Conservation (phyloP, 306 rosid genomes). For the Prunus padus region DNA sequence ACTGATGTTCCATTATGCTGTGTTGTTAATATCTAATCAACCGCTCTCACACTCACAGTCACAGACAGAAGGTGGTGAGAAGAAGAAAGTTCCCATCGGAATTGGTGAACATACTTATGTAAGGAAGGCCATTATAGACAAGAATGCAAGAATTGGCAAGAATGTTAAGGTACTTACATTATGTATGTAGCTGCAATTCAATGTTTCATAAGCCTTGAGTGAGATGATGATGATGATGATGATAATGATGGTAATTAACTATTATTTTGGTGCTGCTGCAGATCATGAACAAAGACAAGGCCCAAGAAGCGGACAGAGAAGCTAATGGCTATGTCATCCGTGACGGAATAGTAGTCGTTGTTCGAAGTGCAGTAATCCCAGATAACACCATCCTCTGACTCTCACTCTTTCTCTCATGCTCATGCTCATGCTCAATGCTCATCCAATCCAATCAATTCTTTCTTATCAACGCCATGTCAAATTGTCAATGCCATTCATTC, state of each 20-base stretch:
- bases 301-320: slow-evolving; percentile 33
- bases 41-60: background rate
- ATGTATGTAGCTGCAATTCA: background rate
- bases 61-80: slow-evolving; percentile 15
- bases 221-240: background rate
- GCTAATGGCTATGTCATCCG: slow-evolving; percentile 31
- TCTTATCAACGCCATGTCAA: background rate
- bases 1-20: too few relatives aligned
- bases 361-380: slow-evolving; percentile 31
- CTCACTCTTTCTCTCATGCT: too few relatives aligned
- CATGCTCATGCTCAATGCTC: background rate
- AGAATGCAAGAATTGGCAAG: slow-evolving; percentile 46
- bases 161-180: slow-evolving; percentile 32
- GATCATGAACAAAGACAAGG: slow-evolving; percentile 43
- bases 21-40: too few relatives aligned
- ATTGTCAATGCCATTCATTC: too few relatives aligned
- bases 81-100: slow-evolving; percentile 31
- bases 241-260: background rate
- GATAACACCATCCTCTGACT: slow-evolving; percentile 26
- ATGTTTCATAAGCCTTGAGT: too few relatives aligned
- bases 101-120: slow-evolving; percentile 35
- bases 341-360: slow-evolving; percentile 37
- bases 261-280: slow-evolving; percentile 5
- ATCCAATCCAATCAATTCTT: background rate
- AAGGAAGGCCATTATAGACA: slow-evolving; percentile 37